A percentile compares a stretch with the other conserved stretches of the same genome.
Evolutionary conservation across 306 rosid species (phyloP).

Genomic region (Ammopiptanthus mongolicus): DNA sequence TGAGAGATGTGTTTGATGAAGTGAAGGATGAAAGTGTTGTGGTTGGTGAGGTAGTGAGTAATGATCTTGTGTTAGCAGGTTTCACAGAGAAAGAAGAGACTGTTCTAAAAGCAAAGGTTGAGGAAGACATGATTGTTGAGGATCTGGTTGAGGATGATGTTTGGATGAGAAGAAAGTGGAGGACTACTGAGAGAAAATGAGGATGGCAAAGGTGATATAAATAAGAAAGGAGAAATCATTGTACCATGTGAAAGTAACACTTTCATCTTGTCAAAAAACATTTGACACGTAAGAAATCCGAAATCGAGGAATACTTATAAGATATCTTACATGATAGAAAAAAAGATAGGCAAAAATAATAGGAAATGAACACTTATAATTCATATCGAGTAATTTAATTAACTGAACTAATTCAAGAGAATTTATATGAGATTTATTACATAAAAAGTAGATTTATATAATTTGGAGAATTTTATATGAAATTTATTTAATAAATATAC

Average conservation of each 20-base stretch:
- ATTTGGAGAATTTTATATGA: too few relatives aligned
- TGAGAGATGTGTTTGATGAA: constrained; percentile 20
- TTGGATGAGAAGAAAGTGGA: background rate
- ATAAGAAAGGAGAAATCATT: background rate
- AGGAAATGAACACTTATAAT: too few relatives aligned
- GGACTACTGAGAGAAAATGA: background rate
- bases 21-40: constrained; percentile 12
- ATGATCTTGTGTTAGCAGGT: constrained; percentile 14
- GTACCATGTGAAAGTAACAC: background rate
- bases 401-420: too few relatives aligned
- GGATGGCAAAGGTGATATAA: background rate
- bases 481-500: too few relatives aligned
- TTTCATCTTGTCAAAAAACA: background rate
- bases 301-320: too few relatives aligned
- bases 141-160: background rate
- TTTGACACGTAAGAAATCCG: background rate
- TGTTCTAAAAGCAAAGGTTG: constrained; percentile 27
- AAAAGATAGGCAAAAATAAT: too few relatives aligned
- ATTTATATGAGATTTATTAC: too few relatives aligned
- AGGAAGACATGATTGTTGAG: constrained; percentile 34
- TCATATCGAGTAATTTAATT: too few relatives aligned
- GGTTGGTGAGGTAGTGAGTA: background rate
- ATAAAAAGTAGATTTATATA: too few relatives aligned
- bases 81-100: constrained; percentile 22
- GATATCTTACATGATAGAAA: too few relatives aligned